Base-by-base conservation (phyloP, 1,139 yeast genomes). In the Diutina catenulata region DNA sequence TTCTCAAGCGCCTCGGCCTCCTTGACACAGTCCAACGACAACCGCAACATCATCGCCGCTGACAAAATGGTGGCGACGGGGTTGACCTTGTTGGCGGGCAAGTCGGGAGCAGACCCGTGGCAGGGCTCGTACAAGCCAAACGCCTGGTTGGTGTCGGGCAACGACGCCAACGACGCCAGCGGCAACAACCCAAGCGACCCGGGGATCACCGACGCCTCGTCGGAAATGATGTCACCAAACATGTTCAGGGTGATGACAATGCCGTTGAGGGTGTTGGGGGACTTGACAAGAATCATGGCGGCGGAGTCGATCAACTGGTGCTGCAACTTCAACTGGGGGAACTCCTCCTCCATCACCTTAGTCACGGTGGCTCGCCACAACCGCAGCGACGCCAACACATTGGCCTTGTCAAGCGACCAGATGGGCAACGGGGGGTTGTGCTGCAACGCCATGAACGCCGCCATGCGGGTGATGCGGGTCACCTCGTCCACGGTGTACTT, bases 301-400 rank as follows among this genome's bases (percentile, higher is more conserved):
- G 98, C 98, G 9, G 96, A 86, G 61, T 91, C 98, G 52, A 91
- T 88, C 60, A 91, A 75, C 67, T 91, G 98, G 62, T 91, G 95
- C 57, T 88, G 84, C 31, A 87, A 69, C 13, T 70, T 70, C 50
- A 91, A 68, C 51, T 78, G 82, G 39, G 98, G 98, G 68, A 91
- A 91, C 60, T 91, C 98, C 44, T 76, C 75, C 45, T 69, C 62
- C 47, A 91, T 80, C 33, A 91, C 83, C 54, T 80, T 76, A 47
- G 86, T 86, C 33, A 88, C 96, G 18, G 94, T 84, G 57, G 74
- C 78, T 64, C 98, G 77, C 98, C 98, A 91, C 52, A 91, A 70
- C 61, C 98, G 77, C 28, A 95, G 86, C 19, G 95, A 80, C 2
- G 98, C 98, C 53, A 91, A 73, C 33, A 91, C 98, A 49, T 91